phyloP scores from a whole-genome alignment of 2,329 filamentous ascomycete species.

The Diplodia seriata region DNA sequence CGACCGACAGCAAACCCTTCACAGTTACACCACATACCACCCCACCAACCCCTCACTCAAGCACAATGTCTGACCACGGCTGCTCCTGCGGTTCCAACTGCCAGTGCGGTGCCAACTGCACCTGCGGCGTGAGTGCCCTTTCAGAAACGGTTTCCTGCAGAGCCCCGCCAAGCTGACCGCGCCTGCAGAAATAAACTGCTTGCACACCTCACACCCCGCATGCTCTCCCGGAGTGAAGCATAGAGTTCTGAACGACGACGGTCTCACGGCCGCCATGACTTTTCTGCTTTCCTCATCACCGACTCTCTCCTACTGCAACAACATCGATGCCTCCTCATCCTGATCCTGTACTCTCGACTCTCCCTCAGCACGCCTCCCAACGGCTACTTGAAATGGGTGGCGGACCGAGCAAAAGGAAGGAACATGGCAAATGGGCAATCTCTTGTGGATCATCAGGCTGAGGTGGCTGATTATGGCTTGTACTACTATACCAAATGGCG shows the following conservation, averaged over 20 bases:
- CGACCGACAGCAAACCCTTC: conserved; percentile 10
- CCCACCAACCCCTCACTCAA: conserved; percentile 6
- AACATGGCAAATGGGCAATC: conserved; percentile 1
- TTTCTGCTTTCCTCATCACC: conserved; percentile 5
- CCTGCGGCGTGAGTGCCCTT: conserved; percentile 37
- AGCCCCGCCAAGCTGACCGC: conserved; percentile 17
- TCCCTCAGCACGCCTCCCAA: background rate
- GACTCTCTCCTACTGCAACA: background rate
- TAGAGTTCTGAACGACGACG: conserved; percentile 7
- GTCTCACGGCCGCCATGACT: conserved; percentile 13
- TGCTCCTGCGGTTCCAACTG: conserved; percentile 37
- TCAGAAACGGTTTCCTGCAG: background rate
- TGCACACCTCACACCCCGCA: background rate
- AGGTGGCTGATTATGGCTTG: conserved; percentile 5
- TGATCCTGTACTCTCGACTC: conserved; percentile 1
- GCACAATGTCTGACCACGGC: conserved; percentile 34
- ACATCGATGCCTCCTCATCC: background rate
- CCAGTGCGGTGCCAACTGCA: conserved; percentile 36
- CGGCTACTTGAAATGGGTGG: conserved; percentile 5
- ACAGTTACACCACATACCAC: conserved; percentile 19
- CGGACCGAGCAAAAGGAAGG: background rate
- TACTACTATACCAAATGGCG: background rate
- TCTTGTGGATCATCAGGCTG: conserved; percentile 1
- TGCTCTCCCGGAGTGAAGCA: conserved; percentile 11
- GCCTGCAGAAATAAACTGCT: conserved; percentile 27